Evolutionary conservation across 192 early-diverging fungal genomes (phyloP).

Genomic region (Linnemannia schmuckeri): DNA sequence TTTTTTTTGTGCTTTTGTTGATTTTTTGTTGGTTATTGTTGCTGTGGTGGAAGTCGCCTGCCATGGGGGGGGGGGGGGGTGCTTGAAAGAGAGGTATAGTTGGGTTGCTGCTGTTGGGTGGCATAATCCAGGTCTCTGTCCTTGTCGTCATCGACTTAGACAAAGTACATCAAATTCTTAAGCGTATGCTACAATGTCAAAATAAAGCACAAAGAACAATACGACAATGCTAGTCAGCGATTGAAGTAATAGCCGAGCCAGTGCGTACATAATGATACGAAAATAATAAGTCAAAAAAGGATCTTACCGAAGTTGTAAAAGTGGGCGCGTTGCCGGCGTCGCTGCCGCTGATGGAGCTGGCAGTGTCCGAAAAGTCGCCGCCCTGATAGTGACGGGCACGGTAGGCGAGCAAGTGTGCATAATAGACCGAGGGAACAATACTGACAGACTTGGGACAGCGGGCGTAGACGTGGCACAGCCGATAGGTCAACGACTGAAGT

Average conservation of each 20-base stretch:
- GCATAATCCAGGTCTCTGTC: neutral
- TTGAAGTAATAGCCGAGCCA: neutral
- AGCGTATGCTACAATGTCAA: conserved; percentile 1
- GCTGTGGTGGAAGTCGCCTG: neutral
- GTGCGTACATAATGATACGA: neutral
- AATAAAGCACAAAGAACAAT: neutral
- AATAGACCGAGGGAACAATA: conserved; percentile 64
- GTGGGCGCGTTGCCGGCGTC: neutral
- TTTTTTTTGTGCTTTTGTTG: neutral
- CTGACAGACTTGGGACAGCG: conserved; percentile 88
- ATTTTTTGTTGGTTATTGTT: neutral
- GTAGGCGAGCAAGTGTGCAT: conserved; percentile 58
- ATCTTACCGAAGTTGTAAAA: conserved; percentile 26
- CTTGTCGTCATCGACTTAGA: conserved; percentile 10
- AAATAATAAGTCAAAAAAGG: neutral
- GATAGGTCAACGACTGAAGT: conserved; percentile 86
- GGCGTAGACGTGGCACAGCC: conserved; percentile 88
- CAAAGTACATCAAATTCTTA: conserved; percentile 50
- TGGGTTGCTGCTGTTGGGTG: neutral
- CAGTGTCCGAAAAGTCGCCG: conserved; percentile 22
- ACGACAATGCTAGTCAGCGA: neutral
- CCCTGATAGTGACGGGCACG: conserved; percentile 55
- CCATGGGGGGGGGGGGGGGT: too few relatives aligned
- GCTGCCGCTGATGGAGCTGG: conserved; percentile 17
- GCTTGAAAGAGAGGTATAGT: neutral